phyloP scores from a whole-genome alignment of 1,139 yeast genomes.

The Blastobotrys serpentis region DNA sequence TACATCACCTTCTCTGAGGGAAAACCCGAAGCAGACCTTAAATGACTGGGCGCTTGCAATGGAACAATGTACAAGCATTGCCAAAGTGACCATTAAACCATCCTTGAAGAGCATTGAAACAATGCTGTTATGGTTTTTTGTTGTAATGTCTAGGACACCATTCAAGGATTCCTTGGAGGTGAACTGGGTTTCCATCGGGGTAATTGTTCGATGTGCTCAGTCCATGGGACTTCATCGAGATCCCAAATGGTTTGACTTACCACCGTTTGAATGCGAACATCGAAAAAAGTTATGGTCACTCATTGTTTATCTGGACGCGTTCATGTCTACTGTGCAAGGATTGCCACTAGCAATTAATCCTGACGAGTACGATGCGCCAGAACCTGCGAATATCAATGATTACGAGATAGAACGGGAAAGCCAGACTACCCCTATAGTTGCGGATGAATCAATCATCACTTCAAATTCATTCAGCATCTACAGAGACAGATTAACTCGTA shows the following conservation, averaged over 20 bases:
- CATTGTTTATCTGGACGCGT: conserved; percentile 31
- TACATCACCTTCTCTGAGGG: conserved; percentile 7
- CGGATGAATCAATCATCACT: conserved; percentile 22
- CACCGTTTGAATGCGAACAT: conserved; percentile 36
- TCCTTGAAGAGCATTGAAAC: conserved; percentile 36
- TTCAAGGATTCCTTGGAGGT: conserved; percentile 30
- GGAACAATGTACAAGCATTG: conserved; percentile 34
- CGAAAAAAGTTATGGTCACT: conserved; percentile 36
- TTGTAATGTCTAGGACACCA: conserved; percentile 26
- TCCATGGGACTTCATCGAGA: conserved; percentile 40
- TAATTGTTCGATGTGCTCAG: conserved; percentile 33
- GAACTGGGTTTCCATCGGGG: conserved; percentile 34
- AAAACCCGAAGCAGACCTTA: conserved; percentile 30
- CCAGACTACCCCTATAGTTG: neutral
- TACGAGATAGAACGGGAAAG: conserved; percentile 6
- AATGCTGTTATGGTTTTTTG: conserved; percentile 34
- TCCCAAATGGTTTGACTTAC: conserved; percentile 37
- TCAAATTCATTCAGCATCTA: conserved; percentile 29
- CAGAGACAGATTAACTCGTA: conserved; percentile 22
- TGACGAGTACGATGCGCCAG: conserved; percentile 33
- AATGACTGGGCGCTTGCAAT: conserved; percentile 33
- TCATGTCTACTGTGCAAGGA: conserved; percentile 35
- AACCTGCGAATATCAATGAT: conserved; percentile 32
- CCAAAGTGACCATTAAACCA: conserved; percentile 36
- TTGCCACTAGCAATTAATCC: conserved; percentile 33